These are phyloP conservation scores for Crucibulum parvulum DNA, from an alignment of 1,284 basidiomycete species.

Conservation along the genomic window DNA sequence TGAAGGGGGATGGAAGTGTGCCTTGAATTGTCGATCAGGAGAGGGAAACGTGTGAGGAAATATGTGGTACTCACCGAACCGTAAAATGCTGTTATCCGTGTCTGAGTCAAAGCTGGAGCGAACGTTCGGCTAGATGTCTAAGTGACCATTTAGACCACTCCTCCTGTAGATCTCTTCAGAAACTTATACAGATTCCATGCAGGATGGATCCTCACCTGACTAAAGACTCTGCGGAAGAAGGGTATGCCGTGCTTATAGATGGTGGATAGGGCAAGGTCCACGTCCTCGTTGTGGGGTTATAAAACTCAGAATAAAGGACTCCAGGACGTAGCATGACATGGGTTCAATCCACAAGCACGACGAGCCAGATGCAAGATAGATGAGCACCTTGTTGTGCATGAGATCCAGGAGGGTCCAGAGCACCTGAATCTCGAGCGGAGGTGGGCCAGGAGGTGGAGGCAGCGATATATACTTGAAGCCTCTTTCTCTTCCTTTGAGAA, in stretches of 20 bases:
- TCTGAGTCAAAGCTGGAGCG: conserved; percentile 25
- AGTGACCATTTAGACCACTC: conserved; percentile 48
- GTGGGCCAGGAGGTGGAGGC: conserved; percentile 40
- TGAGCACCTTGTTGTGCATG: conserved; percentile 71
- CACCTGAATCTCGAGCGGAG: conserved; percentile 71
- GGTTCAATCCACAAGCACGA: conserved; percentile 71
- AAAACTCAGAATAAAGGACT: conserved; percentile 70
- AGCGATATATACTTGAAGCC: conserved; percentile 66
- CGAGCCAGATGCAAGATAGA: conserved; percentile 62
- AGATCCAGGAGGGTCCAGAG: conserved; percentile 73
- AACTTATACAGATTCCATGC: conserved; percentile 75
- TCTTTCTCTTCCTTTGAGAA: conserved; percentile 67
- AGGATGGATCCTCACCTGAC: conserved; percentile 72
- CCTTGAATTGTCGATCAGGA: conserved; percentile 30
- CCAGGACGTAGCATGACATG: conserved; percentile 69
- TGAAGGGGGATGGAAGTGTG: conserved; percentile 46
- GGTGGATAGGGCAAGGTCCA: conserved; percentile 67
- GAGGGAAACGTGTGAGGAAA: neutral
- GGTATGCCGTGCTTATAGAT: conserved; percentile 86
- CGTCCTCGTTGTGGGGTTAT: conserved; percentile 36
- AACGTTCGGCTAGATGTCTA: conserved; percentile 63
- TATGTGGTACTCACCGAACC: conserved; percentile 34
- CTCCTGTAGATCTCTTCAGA: conserved; percentile 52
- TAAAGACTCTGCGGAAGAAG: conserved; percentile 78
- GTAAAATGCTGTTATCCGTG: conserved; percentile 36